Percentiles rank a stretch among this genome's conserved stretches.
Conservation (phyloP, 768 basidiomycete genomes). For the Thelephora aurantiotincta region DNA sequence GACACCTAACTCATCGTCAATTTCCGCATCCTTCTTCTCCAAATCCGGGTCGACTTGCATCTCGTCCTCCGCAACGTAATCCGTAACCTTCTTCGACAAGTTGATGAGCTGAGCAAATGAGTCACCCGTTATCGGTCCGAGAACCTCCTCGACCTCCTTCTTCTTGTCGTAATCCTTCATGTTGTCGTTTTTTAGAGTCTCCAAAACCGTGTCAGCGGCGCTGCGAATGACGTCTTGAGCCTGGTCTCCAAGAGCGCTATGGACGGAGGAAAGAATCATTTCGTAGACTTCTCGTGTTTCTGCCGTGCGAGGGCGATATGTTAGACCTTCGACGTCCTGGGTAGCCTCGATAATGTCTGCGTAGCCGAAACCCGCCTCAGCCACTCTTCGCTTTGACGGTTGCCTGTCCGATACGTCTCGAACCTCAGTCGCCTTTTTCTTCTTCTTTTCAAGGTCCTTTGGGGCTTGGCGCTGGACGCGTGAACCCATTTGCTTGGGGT, state of each 20-base stretch:
- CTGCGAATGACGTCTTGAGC: conserved; percentile 92
- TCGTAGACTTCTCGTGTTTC: conserved; percentile 95
- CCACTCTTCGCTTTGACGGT: conserved; percentile 35
- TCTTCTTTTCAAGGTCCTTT: conserved; percentile 87
- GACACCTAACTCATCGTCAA: conserved; percentile 94
- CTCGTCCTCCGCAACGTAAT: conserved; percentile 86
- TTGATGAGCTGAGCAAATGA: conserved; percentile 70
- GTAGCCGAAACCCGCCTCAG: conserved; percentile 63
- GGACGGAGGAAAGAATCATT: conserved; percentile 73
- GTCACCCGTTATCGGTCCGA: conserved; percentile 55
- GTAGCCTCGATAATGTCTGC: conserved; percentile 91
- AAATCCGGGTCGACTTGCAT: conserved; percentile 61
- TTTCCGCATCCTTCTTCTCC: conserved; percentile 74
- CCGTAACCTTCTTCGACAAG: conserved; percentile 89
- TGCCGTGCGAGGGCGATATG: conserved; percentile 84
- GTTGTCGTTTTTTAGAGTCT: conserved; percentile 75
- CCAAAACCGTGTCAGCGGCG: conserved; percentile 86
- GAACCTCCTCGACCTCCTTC: conserved; percentile 76
- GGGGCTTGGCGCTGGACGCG: conserved; percentile 71
- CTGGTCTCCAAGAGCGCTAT: conserved; percentile 80
- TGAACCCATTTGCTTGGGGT: conserved; percentile 87
- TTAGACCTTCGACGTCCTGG: conserved; percentile 82
- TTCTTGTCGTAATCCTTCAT: conserved; percentile 97
- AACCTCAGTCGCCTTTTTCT: conserved; percentile 62
- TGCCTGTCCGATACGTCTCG: conserved; percentile 47